phyloP scores from a whole-genome alignment of 192 early-diverging fungal species.

The Backusella psychrophila region DNA sequence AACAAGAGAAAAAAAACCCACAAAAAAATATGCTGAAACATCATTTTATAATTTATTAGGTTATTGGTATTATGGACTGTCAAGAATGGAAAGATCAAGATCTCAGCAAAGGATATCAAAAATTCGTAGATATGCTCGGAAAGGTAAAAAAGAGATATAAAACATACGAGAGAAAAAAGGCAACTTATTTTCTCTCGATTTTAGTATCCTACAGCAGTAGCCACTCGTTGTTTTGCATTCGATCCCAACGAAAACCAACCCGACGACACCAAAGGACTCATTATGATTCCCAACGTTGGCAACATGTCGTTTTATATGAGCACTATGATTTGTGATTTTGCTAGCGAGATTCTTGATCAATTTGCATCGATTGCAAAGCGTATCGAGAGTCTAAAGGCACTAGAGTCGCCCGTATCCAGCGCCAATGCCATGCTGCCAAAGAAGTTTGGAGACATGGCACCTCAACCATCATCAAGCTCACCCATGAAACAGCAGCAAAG shows the following conservation, averaged over 20 bases:
- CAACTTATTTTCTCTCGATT: neutral
- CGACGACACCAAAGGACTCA: constrained; percentile 74
- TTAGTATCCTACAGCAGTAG: constrained; percentile 71
- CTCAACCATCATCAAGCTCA: constrained; percentile 10
- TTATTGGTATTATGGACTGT: constrained; percentile 84
- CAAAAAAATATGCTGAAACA: neutral
- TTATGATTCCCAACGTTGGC: constrained; percentile 81
- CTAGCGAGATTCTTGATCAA: constrained; percentile 64
- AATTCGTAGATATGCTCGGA: constrained; percentile 57
- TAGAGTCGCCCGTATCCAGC: constrained; percentile 17
- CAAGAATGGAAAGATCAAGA: constrained; percentile 58
- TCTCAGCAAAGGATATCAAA: constrained; percentile 50
- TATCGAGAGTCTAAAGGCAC: constrained; percentile 12
- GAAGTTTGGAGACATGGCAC: neutral
- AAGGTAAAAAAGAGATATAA: constrained; percentile 45
- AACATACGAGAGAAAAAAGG: neutral
- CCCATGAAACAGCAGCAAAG: neutral
- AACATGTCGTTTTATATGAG: constrained; percentile 73
- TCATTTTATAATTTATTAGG: constrained; percentile 36
- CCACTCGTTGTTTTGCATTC: constrained; percentile 78
- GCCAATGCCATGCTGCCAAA: neutral
- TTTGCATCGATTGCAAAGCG: constrained; percentile 52
- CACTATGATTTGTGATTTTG: constrained; percentile 76
- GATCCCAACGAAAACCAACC: constrained; percentile 73
- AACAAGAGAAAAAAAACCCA: neutral